Percentiles rank a stretch among this genome's conserved stretches.
These are phyloP conservation scores for Phoma sp. DNA, from an alignment of 2,329 filamentous ascomycete species.

Conservation along the genomic window DNA sequence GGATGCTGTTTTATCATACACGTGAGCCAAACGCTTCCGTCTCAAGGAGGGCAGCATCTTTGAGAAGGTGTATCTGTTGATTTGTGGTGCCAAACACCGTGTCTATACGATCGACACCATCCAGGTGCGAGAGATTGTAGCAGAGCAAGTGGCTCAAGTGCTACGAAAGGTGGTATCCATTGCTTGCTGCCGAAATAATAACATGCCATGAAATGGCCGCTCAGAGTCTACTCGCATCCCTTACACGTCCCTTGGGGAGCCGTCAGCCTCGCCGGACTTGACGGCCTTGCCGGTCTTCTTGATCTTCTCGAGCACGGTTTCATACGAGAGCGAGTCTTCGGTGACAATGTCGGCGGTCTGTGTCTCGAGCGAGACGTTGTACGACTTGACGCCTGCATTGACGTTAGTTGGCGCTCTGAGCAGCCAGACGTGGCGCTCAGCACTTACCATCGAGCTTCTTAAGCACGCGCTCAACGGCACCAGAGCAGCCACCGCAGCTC, in stretches of 20 bases:
- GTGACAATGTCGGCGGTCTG: conserved; percentile 83
- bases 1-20: neutral
- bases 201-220: conserved; percentile 16
- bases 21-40: too few species aligned
- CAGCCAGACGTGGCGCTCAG: conserved; percentile 6
- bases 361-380: conserved; percentile 84
- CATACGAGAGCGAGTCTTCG: conserved; percentile 72
- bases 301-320: conserved; percentile 84
- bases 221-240: conserved; percentile 5
- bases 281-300: conserved; percentile 95
- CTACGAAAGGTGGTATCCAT: conserved; percentile 23
- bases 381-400: conserved; percentile 78
- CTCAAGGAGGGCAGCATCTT: neutral
- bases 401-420: conserved; percentile 18
- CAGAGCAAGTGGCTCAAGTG: conserved; percentile 4
- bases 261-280: conserved; percentile 76
- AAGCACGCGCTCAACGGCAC: conserved; percentile 88
- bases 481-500: conserved; percentile 95
- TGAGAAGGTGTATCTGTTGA: conserved; percentile 4
- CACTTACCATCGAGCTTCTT: conserved; percentile 85
- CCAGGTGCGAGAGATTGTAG: conserved; percentile 1
- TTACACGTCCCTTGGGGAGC: conserved; percentile 48
- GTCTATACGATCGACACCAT: neutral
- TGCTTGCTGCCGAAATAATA: conserved; percentile 25
- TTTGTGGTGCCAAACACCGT: conserved; percentile 7